These are phyloP conservation scores for Ascoidea tarda DNA, from an alignment of 805 yeast genomes.

Conservation along the genomic window DNA sequence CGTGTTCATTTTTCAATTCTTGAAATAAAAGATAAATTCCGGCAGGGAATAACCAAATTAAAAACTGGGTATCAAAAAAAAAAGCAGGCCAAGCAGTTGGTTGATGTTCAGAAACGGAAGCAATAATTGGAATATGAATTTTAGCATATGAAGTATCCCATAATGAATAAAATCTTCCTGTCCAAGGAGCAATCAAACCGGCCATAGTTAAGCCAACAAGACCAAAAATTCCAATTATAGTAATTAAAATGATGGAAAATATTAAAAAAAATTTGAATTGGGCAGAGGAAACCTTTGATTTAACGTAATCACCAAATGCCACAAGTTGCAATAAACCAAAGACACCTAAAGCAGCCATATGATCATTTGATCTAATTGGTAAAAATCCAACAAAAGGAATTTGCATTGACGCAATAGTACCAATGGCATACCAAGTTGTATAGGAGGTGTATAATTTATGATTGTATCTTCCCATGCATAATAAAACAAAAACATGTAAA, in stretches of 20 bases:
- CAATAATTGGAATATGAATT: conserved; percentile 96
- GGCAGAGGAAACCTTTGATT: conserved; percentile 51
- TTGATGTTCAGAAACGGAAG: conserved; percentile 98
- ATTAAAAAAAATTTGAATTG: conserved; percentile 61
- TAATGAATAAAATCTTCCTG: conserved; percentile 94
- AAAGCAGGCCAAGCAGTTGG: conserved; percentile 99
- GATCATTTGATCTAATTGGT: conserved; percentile 95
- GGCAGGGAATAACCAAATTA: conserved; percentile 97
- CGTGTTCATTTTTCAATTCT: conserved; percentile 83
- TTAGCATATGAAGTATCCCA: conserved; percentile 99
- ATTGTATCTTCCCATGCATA: conserved; percentile 89
- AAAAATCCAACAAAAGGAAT: conserved; percentile 96
- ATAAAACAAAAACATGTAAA: conserved; percentile 77
- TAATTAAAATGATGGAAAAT: conserved; percentile 41
- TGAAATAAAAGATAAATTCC: conserved; percentile 87
- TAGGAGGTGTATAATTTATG: conserved; percentile 78
- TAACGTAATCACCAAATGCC: conserved; percentile 72
- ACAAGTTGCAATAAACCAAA: conserved; percentile 90
- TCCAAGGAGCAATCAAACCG: conserved; percentile 98
- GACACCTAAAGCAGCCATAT: conserved; percentile 96
- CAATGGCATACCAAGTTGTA: conserved; percentile 93
- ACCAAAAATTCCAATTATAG: conserved; percentile 52
- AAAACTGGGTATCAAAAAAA: conserved; percentile 82
- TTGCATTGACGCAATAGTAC: conserved; percentile 98
- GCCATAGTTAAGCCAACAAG: conserved; percentile 71